These are phyloP conservation scores for Fusarium sp. DNA, from an alignment of 2,329 filamentous ascomycete genomes.

Conservation along the genomic window DNA sequence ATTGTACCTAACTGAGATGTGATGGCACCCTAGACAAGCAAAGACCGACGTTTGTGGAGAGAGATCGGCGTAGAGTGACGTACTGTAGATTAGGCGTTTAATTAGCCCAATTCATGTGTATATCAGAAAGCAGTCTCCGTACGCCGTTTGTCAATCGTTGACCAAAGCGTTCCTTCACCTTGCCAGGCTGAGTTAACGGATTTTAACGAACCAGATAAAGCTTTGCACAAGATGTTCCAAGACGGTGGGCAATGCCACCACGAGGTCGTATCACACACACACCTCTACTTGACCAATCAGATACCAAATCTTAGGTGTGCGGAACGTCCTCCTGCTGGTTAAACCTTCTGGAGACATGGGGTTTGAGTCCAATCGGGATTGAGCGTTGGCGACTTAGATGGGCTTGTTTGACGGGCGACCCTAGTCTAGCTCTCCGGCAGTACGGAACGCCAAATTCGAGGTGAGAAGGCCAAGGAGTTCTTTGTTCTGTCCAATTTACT, in stretches of 20 bases:
- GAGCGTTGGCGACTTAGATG: conserved; percentile 18
- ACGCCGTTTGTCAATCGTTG: background rate
- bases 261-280: conserved; percentile 36
- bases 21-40: conserved; percentile 26
- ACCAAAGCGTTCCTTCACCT: conserved; percentile 9
- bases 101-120: background rate
- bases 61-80: conserved; percentile 23
- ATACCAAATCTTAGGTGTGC: conserved; percentile 6
- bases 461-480: background rate
- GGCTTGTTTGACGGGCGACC: conserved; percentile 10
- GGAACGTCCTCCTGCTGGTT: conserved; percentile 19
- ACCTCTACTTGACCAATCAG: conserved; percentile 28
- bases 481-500: background rate
- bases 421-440: conserved; percentile 15
- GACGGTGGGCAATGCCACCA: conserved; percentile 18
- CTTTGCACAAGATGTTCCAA: conserved; percentile 6
- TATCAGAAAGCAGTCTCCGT: background rate
- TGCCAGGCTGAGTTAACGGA: background rate
- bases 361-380: conserved; percentile 26
- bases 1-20: conserved; percentile 41
- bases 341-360: conserved; percentile 18
- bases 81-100: background rate
- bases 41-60: conserved; percentile 16
- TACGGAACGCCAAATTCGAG: conserved; percentile 17
- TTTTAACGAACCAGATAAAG: background rate